These are phyloP conservation scores for Erodium chrysanthum DNA, from an alignment of 441 rosid genomes.

Conservation along the genomic window DNA sequence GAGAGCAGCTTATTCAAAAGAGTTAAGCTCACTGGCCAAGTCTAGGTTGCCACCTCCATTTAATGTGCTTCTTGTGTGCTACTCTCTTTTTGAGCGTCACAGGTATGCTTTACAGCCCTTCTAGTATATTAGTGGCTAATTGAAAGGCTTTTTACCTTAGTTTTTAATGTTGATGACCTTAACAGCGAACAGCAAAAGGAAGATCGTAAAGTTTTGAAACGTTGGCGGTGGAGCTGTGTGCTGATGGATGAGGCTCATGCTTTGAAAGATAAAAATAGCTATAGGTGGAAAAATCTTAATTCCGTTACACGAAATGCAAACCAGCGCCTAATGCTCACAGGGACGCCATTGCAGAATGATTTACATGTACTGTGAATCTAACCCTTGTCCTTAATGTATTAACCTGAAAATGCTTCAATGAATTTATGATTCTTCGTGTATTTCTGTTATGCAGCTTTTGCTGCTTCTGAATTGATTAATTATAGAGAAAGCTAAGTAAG, in stretches of 20 bases:
- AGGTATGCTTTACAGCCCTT: constrained; percentile 42
- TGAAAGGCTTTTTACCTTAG: constrained; percentile 13
- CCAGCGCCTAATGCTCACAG: constrained; percentile 92
- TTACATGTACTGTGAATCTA: constrained; percentile 46
- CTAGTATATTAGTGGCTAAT: constrained; percentile 8
- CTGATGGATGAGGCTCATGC: constrained; percentile 99
- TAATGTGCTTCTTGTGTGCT: constrained; percentile 88
- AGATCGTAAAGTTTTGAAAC: constrained; percentile 77
- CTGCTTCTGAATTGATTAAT: background rate
- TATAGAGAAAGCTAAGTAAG: background rate
- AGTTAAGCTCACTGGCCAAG: constrained; percentile 63
- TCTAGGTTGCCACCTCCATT: constrained; percentile 79
- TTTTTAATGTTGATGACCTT: constrained; percentile 24
- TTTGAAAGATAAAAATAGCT: constrained; percentile 84
- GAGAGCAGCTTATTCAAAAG: constrained; percentile 70
- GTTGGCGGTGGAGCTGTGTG: constrained; percentile 91
- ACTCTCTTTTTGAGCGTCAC: constrained; percentile 90
- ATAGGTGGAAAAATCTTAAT: constrained; percentile 93
- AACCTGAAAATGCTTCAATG: background rate
- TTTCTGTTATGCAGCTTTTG: background rate
- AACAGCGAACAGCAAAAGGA: constrained; percentile 87
- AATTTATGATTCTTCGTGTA: background rate
- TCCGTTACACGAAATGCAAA: constrained; percentile 85
- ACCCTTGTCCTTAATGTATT: background rate
- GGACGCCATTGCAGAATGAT: constrained; percentile 95